Evolutionary conservation across 805 yeast species (phyloP).

Genomic region (Cyberlindnera xylosilytica): DNA sequence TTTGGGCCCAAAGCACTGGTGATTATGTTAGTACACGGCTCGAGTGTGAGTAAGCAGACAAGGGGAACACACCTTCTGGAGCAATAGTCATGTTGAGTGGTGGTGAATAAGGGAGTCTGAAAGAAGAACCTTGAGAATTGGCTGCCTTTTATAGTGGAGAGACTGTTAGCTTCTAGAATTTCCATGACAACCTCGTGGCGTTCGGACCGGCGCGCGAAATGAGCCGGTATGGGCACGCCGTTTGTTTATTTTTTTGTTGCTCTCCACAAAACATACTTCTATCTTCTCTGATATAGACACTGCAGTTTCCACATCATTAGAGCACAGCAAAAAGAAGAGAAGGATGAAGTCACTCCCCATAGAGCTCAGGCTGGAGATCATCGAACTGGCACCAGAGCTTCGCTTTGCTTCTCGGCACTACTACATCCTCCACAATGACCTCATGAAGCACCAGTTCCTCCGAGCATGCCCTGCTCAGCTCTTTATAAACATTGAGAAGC

Average conservation of each 20-base stretch:
- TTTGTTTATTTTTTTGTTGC: background rate
- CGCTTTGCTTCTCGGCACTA: conserved; percentile 39
- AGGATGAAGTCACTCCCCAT: conserved; percentile 32
- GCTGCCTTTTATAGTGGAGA: too few relatives aligned
- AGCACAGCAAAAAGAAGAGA: too few relatives aligned
- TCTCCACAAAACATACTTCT: too few relatives aligned
- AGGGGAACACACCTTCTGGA: conserved; percentile 15
- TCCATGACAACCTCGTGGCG: background rate
- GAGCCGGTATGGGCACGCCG: too few relatives aligned
- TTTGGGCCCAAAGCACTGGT: conserved; percentile 91
- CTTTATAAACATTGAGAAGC: background rate
- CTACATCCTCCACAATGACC: conserved; percentile 48
- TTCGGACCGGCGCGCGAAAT: too few relatives aligned
- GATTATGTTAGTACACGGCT: background rate
- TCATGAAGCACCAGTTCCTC: conserved; percentile 39
- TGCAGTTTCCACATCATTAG: too few relatives aligned
- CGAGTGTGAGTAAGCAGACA: background rate
- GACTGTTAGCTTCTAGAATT: background rate
- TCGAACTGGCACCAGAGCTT: conserved; percentile 33
- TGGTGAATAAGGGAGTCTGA: background rate
- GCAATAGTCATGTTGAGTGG: conserved; percentile 22
- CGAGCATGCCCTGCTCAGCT: conserved; percentile 9
- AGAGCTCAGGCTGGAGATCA: conserved; percentile 40
- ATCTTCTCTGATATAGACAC: too few relatives aligned
- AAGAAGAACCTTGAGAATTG: too few relatives aligned